Percentiles rank a stretch among this genome's conserved stretches.
Conservation (phyloP, 306 rosid genomes). For the Inga leiocalycina region DNA sequence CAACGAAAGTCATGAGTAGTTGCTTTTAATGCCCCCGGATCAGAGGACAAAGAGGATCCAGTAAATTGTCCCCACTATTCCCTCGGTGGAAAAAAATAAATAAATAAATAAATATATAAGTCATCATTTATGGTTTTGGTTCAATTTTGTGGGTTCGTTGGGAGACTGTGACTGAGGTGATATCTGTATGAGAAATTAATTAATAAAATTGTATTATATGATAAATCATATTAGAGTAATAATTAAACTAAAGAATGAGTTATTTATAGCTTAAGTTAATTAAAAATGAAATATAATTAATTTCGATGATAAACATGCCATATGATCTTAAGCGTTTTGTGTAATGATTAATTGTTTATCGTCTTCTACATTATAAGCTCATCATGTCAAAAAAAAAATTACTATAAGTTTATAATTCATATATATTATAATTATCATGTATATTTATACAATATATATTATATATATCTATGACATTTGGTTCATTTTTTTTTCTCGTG, state of each 20-base stretch:
- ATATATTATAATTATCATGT: background rate
- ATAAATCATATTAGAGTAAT: background rate
- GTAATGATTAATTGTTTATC: background rate
- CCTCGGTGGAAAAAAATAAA: background rate
- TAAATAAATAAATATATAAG: background rate
- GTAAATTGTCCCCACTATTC: background rate
- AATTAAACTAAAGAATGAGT: background rate
- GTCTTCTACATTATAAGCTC: background rate
- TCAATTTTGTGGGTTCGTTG: background rate
- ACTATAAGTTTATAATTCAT: background rate
- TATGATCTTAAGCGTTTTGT: background rate
- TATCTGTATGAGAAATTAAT: background rate
- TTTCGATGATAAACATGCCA: background rate
- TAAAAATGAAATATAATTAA: background rate
- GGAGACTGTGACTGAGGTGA: background rate
- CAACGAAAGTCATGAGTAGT: background rate
- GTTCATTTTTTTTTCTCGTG: too few relatives aligned
- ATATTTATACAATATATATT: background rate
- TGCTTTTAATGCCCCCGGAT: background rate
- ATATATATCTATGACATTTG: background rate
- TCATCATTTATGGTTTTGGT: background rate
- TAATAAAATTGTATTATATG: background rate
- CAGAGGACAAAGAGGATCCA: background rate
- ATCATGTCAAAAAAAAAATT: background rate
- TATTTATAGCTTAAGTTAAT: background rate